Base-by-base conservation (phyloP, 305 asterid species). In the Fraxinus greggii region DNA sequence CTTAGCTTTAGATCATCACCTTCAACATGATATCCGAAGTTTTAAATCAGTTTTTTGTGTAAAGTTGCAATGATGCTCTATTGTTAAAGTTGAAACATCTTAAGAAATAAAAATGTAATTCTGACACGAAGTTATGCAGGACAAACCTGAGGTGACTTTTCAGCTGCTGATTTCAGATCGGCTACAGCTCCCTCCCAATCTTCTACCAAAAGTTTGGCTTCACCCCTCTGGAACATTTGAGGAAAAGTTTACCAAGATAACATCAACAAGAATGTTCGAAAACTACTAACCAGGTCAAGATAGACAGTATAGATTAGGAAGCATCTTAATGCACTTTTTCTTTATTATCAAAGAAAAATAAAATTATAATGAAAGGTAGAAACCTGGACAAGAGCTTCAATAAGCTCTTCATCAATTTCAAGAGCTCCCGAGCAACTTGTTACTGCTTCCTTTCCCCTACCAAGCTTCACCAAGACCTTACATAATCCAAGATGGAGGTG, bases 131-230 rank as follows among this genome's bases (percentile, higher is more conserved):
- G 17, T 69, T 15, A 7, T 54, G 81, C 35, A 1, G 75, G 51
- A 84, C 88, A 81, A 82, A 93, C 98, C 97, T 95, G 97, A 61
- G 98, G 97, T 75, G 95, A 91, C 89, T 90, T 95, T 85, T 95
- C 99, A 35, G 96, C 94, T 24, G 98, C 97, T 74, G 89, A 85
- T 90, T 92, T 95, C 80, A 95, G 56, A 83, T 95, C 98, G 35
- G 95, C 97, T 38, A 91, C 94, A 81, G 99, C 98, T 86, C 97
- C 98, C 79, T 95, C 99, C 98, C 98, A 93, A 79, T 95, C 98
- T 90, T 95, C 98, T 65, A 87, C 77, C 82, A 93, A 86, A 86
- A 93, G 95, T 88, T 93, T 95, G 42, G 98, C 97, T 92, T 95
- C 98, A 78, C 97, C 98, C 79, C 98, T 95, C 97, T 93, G 89